Evolutionary conservation across 2,329 filamentous ascomycete species (phyloP), one percentile per base, ranked within the genome.

Genomic region (Claviceps arundinis): DNA sequence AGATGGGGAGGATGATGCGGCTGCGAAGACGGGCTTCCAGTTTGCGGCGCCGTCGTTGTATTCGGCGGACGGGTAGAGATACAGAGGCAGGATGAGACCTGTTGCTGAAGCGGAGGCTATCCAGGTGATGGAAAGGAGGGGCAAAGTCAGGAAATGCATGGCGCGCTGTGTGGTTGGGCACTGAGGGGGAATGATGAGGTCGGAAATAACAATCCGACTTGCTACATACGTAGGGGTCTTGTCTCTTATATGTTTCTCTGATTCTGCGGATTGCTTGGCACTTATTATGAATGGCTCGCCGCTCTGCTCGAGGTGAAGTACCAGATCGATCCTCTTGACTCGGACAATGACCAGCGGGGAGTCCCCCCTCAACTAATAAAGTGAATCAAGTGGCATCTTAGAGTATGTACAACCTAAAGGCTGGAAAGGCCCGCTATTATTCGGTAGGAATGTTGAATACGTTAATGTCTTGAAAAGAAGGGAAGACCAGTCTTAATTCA

Each of bases 1-100:
- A 11, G 50, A 44, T 5, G 52, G 2, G 9, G 56, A 38, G 4
- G 55, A 50, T 2, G 45, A 50, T 3, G 55, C 53, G 5, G 58
- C 55, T 2, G 56, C 30, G 5, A 60, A 40, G 9, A 54, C 57
- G 2, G 60, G 59, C 45, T 55, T 50, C 60, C 59, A 61, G 52
- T 60, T 57, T 19, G 56, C 42, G 1, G 59, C 60, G 2, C 56
- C 54, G 34, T 60, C 60, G 13, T 57, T 54, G 44, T 38, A 55
- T 0, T 53, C 43, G 9, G 52, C 46, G 1, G 59, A 56, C 9
- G 59, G 59, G 37, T 61, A 60, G 43, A 59, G 49, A 42, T 60
- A 60, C 9, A 61, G 55, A 0, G 59, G 59, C 0, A 61, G 53
- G 3, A 60, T 26, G 17, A 61, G 50, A 0, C 59, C 59, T 0